Evolutionary conservation across 306 rosid genomes (phyloP).

Genomic region (Castanopsis chinensis): DNA sequence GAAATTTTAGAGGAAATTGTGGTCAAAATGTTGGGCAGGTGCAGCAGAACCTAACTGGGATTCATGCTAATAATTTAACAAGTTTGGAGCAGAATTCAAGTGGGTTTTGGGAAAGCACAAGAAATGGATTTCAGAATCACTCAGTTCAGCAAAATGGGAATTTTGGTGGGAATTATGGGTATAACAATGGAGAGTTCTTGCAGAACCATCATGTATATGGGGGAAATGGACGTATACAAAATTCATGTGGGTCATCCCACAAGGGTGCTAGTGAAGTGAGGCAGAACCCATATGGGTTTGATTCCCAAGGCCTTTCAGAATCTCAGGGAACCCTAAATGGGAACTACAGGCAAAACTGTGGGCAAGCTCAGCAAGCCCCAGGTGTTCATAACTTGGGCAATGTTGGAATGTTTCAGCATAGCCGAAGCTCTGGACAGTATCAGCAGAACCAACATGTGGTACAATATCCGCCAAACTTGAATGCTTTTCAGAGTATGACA

Average conservation of each 20-base stretch:
- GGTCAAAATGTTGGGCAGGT: neutral
- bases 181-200: no score
- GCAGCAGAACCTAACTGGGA: neutral
- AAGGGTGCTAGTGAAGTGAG: conserved; percentile 27
- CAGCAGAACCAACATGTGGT: conserved; percentile 23
- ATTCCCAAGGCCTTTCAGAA: conserved; percentile 23
- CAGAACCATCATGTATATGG: neutral
- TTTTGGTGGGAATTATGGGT: no score
- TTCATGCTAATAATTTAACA: neutral
- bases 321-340: no score
- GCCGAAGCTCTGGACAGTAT: conserved; percentile 32
- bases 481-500: conserved; percentile 23
- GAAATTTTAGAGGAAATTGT: neutral
- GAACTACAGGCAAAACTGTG: conserved; percentile 9
- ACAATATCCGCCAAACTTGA: conserved; percentile 31
- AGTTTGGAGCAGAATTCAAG: neutral
- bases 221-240: conserved; percentile 18
- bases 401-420: conserved; percentile 24
- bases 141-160: no score
- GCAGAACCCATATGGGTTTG: conserved; percentile 24
- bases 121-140: neutral
- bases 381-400: conserved; percentile 18
- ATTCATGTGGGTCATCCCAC: conserved; percentile 13
- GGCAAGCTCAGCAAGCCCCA: conserved; percentile 20
- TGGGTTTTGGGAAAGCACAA: neutral